Base-by-base conservation (phyloP, 2,329 filamentous ascomycete genomes). In the Alternaria conjuncta region DNA sequence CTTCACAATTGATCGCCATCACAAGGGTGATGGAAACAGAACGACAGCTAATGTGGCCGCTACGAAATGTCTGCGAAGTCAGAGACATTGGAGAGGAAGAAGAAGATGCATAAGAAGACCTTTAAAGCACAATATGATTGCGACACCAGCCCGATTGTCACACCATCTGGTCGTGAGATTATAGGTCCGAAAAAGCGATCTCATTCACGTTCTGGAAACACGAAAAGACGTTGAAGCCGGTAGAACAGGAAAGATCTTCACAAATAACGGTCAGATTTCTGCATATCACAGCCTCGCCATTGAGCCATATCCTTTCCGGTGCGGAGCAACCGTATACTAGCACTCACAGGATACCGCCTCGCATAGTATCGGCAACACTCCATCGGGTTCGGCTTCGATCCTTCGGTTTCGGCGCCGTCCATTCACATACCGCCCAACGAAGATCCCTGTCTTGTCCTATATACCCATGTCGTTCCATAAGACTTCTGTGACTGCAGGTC, bases 361-460 rank as follows among this genome's bases (percentile, higher is more conserved):
- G 18, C 46, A 28, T 30, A 30, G 10, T 23, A 50, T 15, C n/a
- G 53, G 25, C 11, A 57, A 6, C 30, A 23, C 30, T 8, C 49
- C 32, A 20, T 53, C 23, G 11, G 26, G 21, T 51, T 47, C 23
- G 26, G 60, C 55, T 25, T 43, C 25, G 11, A 15, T 47, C 23
- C 55, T 43, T 62, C 41, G 60, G 45, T 28, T 46, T 41, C 36
- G 36, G 36, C 36, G 36, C 36, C 55, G 20, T 30, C 49, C 49
- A 36, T 41, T 21, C 30, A 21, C 30, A 8, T n/a, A 30, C 13
- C 41, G 41, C 50, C 21, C 30, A 62, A 45, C 30, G 46, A 25
- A 9, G 20, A 59, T 12, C 60, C 60, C 49, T 62, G 55, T 26
- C 21, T 32, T 10, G n/a, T 44, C 46, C 26, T 44, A 62, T 30